Base-by-base conservation (phyloP, 176 grass and related monocot genomes). In the Elaeis guineensis region DNA sequence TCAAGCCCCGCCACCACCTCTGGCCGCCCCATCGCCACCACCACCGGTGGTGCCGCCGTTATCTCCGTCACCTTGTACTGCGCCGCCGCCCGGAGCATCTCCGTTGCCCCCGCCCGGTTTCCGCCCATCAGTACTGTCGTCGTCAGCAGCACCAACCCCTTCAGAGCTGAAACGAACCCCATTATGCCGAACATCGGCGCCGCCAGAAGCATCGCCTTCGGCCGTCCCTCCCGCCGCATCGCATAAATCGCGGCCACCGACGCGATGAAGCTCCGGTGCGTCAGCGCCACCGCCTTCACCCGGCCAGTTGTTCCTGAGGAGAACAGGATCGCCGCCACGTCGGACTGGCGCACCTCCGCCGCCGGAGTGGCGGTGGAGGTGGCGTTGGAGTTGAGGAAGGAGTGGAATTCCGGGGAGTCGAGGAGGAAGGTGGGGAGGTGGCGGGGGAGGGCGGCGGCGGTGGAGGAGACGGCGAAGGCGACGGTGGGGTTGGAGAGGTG, bases 251-350 rank as follows among this genome's bases (percentile, higher is more conserved):
- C 18, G 39, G 79, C 52, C 25, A 35, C 5, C 52, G 61, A 59
- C 1, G 60, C 65, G n/a, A 76, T 82, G 52, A 76, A 66, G 54
- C 19, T 59, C 16, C 16, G 65, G 22, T 82, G 79, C 17, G 79
- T 17, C 53, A 71, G n/a, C 21, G 79, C 72, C 2, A 35, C 79
- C 55, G 72, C 79, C 72, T 75, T 82, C 17, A 82, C 19, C 54
- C 30, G 23, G 12, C 72, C 79, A 2, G 66, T 82, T 17, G 79
- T 82, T 16, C 79, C 79, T 2, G 79, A 82, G 0, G 79, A 76
- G 72, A 53, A 82, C 25, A 70, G 65, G 17, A 76, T 66, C 19
- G 19, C 55, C n/a, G 79, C 79, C 54, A 59, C 4, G 18, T 76
- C 79, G 5, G 59, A 66, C 25, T 82, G 72, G 35, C 5, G 19